Percentiles rank a stretch among this genome's conserved stretches.
Evolutionary conservation across 345 rosid species (phyloP).

Genomic region (Hibiscus tridactylites): DNA sequence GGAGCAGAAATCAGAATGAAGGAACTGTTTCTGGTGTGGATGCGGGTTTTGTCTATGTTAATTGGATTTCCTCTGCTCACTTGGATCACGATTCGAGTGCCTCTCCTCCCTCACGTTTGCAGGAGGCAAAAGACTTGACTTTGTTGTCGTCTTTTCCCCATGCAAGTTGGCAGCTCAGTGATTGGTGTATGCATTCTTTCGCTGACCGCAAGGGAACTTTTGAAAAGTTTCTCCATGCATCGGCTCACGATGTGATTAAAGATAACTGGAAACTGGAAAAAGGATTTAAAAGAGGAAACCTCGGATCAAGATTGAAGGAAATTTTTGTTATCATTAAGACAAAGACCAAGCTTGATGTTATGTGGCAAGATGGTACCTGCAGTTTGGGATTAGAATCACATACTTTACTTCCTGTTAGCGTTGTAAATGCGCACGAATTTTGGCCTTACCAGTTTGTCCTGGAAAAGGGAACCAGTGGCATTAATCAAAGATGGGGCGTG

Average conservation of each 20-base stretch:
- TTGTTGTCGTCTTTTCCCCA: conserved; percentile 57
- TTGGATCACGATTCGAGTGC: conserved; percentile 25
- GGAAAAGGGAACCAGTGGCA: conserved; percentile 42
- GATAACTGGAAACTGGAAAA: conserved; percentile 22
- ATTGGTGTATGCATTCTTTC: conserved; percentile 68
- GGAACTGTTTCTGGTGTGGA: conserved; percentile 68
- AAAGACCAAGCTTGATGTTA: conserved; percentile 55
- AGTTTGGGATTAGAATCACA: conserved; percentile 48
- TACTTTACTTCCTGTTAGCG: conserved; percentile 51
- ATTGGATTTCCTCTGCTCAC: conserved; percentile 68
- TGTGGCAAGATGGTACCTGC: conserved; percentile 81
- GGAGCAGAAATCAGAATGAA: conserved; percentile 50
- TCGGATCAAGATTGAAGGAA: conserved; percentile 25
- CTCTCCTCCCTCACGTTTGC: conserved; percentile 44
- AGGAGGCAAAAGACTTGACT: conserved; percentile 47
- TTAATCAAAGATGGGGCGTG: conserved; percentile 58
- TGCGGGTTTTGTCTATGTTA: conserved; percentile 59
- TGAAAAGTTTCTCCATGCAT: conserved; percentile 21
- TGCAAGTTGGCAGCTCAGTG: conserved; percentile 92
- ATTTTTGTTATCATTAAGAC: conserved; percentile 54
- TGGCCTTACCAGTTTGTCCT: conserved; percentile 89
- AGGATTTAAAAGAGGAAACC: conserved; percentile 27
- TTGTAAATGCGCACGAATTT: conserved; percentile 67
- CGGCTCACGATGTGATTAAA: conserved; percentile 13
- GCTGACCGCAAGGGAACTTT: conserved; percentile 21